These are phyloP conservation scores for Calonectria multiphialidica DNA, from an alignment of 2,329 filamentous ascomycete genomes.

Conservation along the genomic window DNA sequence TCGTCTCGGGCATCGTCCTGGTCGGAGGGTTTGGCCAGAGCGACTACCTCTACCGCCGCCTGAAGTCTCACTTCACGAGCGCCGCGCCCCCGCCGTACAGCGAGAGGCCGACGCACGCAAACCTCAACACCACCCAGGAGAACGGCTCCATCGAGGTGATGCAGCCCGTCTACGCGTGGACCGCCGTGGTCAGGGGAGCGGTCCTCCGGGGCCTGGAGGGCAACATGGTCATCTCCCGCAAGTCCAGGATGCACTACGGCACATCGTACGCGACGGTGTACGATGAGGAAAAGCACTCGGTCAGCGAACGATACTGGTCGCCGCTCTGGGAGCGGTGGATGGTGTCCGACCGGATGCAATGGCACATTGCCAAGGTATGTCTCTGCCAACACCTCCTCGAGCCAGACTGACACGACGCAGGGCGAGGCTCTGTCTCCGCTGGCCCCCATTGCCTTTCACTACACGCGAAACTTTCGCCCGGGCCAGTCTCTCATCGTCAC, in stretches of 20 bases:
- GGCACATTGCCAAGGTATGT: slow-evolving; percentile 83
- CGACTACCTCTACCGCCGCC: slow-evolving; percentile 78
- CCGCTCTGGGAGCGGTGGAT: slow-evolving; percentile 86
- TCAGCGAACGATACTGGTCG: slow-evolving; percentile 82
- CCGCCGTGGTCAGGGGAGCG: slow-evolving; percentile 82
- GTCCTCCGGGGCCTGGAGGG: slow-evolving; percentile 81
- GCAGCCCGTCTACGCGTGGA: slow-evolving; percentile 87
- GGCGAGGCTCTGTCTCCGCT: slow-evolving; percentile 81
- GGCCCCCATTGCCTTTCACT: slow-evolving; percentile 83
- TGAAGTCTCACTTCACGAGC: slow-evolving; percentile 76
- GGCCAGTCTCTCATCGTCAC: slow-evolving; percentile 83
- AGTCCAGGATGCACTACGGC: slow-evolving; percentile 82
- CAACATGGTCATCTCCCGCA: slow-evolving; percentile 81
- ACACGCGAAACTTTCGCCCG: slow-evolving; percentile 86
- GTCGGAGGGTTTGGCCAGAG: slow-evolving; percentile 87
- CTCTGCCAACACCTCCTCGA: background rate
- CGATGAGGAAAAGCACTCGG: slow-evolving; percentile 79
- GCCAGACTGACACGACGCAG: slow-evolving; percentile 51
- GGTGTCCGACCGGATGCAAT: slow-evolving; percentile 87
- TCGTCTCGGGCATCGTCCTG: slow-evolving; percentile 81
- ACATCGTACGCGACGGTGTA: slow-evolving; percentile 86
- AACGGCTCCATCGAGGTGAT: slow-evolving; percentile 79
- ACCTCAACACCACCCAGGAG: slow-evolving; percentile 58
- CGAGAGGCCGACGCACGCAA: slow-evolving; percentile 76
- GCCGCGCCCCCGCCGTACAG: slow-evolving; percentile 73